Evolutionary conservation across 2,329 filamentous ascomycete species (phyloP).

Genomic region (Diaporthe amygdali): DNA sequence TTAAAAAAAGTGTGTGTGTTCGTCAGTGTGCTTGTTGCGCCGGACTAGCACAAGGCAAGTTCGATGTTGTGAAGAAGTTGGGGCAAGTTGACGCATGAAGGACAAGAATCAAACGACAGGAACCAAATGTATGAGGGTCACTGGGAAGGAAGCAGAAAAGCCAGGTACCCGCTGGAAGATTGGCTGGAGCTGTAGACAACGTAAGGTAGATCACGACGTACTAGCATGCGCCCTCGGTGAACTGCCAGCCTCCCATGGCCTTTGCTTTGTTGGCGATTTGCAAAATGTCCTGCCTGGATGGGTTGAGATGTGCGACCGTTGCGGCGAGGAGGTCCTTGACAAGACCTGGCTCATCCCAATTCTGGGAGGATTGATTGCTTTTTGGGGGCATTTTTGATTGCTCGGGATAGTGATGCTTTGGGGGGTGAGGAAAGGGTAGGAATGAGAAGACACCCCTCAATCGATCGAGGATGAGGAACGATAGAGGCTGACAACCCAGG

Average conservation of each 20-base stretch:
- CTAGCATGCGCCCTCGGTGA: conserved; percentile 32
- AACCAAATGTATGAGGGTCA: not conserved
- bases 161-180: not conserved
- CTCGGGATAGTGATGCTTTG: not conserved
- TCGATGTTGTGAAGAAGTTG: not conserved
- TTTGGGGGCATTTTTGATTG: not conserved
- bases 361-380: conserved; percentile 26
- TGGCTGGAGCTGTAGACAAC: not conserved
- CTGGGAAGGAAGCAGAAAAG: not conserved
- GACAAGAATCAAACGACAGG: not conserved
- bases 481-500: not conserved
- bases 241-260: conserved; percentile 29
- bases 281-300: conserved; percentile 32
- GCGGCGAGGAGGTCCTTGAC: conserved; percentile 51
- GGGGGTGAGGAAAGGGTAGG: not conserved
- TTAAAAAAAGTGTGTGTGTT: conserved; percentile 23
- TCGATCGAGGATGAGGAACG: no score
- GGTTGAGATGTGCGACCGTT: conserved; percentile 43
- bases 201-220: not conserved
- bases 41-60: not conserved
- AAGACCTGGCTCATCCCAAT: conserved; percentile 45
- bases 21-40: conserved; percentile 26
- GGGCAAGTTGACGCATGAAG: not conserved
- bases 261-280: conserved; percentile 31
- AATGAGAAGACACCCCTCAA: not conserved